Conservation (phyloP, 2,329 filamentous ascomycete species). For the Trichoderma afroharzianum region DNA sequence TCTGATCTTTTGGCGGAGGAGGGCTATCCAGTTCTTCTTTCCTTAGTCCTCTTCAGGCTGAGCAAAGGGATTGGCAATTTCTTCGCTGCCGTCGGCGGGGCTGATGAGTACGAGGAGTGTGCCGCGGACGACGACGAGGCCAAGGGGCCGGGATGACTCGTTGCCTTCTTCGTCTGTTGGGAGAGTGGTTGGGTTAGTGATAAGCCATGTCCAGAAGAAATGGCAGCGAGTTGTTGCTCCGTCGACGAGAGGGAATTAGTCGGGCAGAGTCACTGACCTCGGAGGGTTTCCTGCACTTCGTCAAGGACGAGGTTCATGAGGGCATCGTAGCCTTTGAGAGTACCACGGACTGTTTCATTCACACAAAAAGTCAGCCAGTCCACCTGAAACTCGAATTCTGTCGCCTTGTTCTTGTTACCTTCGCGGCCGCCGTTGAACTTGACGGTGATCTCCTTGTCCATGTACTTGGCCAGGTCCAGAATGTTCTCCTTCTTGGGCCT, state of each 20-base stretch:
- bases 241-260: too few species aligned
- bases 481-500: conserved; percentile 98
- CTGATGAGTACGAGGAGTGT: conserved; percentile 91
- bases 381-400: background rate
- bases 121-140: conserved; percentile 84
- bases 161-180: conserved; percentile 87
- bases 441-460: conserved; percentile 92
- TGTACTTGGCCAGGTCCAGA: conserved; percentile 89
- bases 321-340: conserved; percentile 91
- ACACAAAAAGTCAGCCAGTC: background rate
- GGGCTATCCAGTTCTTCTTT: background rate
- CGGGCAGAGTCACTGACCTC: conserved; percentile 52
- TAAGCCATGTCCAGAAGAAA: too few species aligned
- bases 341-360: conserved; percentile 67
- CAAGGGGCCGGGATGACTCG: conserved; percentile 73
- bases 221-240: background rate
- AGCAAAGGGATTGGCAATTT: conserved; percentile 91
- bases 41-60: conserved; percentile 62
- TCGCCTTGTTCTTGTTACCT: conserved; percentile 47
- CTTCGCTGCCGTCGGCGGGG: conserved; percentile 89
- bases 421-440: conserved; percentile 96
- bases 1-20: background rate
- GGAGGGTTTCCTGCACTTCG: conserved; percentile 84
- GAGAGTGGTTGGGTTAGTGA: background rate
- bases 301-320: conserved; percentile 97